phyloP scores from a whole-genome alignment of 495 filamentous ascomycete species.

The Podospora anserina region DNA sequence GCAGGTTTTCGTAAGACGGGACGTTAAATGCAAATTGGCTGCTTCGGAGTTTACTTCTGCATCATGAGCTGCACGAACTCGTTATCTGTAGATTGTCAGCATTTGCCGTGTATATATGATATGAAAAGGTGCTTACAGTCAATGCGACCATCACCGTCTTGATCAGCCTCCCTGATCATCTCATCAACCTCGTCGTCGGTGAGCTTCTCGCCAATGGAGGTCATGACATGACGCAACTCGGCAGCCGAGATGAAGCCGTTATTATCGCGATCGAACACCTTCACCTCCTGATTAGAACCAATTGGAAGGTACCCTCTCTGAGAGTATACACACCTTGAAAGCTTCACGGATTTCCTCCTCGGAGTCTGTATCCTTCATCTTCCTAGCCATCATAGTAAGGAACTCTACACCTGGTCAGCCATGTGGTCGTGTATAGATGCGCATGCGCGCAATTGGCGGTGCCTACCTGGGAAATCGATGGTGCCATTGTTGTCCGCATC shows the following conservation, averaged over 20 bases:
- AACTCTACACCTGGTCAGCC: constrained; percentile 65
- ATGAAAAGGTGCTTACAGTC: constrained; percentile 64
- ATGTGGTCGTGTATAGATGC: constrained; percentile 10
- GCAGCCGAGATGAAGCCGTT: constrained; percentile 99
- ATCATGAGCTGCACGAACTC: constrained; percentile 99
- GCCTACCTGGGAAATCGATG: constrained; percentile 94
- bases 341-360: constrained; percentile 98
- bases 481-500: constrained; percentile 99
- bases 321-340: constrained; percentile 42
- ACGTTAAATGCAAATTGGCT: constrained; percentile 7
- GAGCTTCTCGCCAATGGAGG: constrained; percentile 97
- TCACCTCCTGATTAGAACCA: constrained; percentile 28
- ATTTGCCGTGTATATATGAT: not conserved
- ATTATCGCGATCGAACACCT: constrained; percentile 99
- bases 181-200: constrained; percentile 99
- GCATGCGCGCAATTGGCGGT: not conserved
- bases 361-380: constrained; percentile 99
- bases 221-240: constrained; percentile 98
- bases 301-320: not conserved
- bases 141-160: constrained; percentile 94
- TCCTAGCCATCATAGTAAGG: constrained; percentile 99
- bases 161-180: constrained; percentile 99
- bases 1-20: constrained; percentile 15
- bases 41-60: constrained; percentile 76
- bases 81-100: constrained; percentile 70